Evolutionary conservation across 257 asterid genomes (phyloP), one percentile per base, ranked within the genome.

Genomic region (Gentiana straminea): DNA sequence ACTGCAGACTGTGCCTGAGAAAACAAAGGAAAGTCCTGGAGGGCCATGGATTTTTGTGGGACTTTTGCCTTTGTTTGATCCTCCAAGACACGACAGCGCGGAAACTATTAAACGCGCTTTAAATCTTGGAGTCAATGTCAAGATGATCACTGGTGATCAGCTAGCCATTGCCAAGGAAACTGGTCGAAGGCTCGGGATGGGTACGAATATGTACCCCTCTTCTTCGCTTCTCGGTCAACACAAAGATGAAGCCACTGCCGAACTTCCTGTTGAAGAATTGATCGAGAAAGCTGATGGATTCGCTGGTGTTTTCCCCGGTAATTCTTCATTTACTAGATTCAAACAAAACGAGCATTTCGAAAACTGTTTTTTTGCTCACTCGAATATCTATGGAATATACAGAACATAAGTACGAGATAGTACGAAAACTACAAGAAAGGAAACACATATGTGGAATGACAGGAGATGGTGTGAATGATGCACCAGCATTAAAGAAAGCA

Each of bases 1-100:
- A 41, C 46, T 41, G 46, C 46, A 79, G 82, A 64, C 70, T 15
- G 80, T 79, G 33, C 81, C 83, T 2, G 86, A 69, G 64, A 67
- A 70, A 58, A 73, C 69, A 11, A 79, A 79, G 71, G 86, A 76
- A 51, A 71, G 86, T 46, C 54, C 76, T 3, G 86, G 86, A 63
- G 60, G 66, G 5, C 86, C 86, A 2, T 79, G 86, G 86, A 49
- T 57, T 33, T 79, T 79, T 59, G 78, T 79, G 0, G 86, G 86
- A 7, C 82, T 79, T 4, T 64, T 79, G 73, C 86, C 86, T 13
- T 80, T 79, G 46, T 79, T 79, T 58, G 86, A 79, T 62, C 86
- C 86, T 24, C 86, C 86, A 24, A 73, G 86, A 55, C 82, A 76
- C 9, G 86, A 79, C 33, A 79, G 86, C 39, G 82, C 76, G 24